These are phyloP conservation scores for Poa annua DNA, from an alignment of 176 grass and related monocot genomes.

Conservation along the genomic window DNA sequence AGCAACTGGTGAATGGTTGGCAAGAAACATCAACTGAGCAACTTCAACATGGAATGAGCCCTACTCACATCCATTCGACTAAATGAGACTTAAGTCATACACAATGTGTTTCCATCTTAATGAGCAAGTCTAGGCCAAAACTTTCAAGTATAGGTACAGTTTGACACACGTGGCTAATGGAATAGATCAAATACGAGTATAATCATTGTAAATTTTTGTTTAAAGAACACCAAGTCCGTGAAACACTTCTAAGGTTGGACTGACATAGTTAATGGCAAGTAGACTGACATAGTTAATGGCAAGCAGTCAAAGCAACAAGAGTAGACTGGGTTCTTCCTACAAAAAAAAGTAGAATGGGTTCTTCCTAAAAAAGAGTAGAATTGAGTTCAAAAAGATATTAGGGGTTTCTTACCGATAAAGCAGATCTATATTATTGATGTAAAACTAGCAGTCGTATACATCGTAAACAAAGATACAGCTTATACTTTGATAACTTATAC, in stretches of 20 bases:
- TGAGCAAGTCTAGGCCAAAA: slow-evolving; percentile 12
- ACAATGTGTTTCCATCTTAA: slow-evolving; percentile 13
- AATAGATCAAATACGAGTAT: not conserved
- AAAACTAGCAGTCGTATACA: not conserved
- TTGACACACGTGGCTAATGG: slow-evolving; percentile 15
- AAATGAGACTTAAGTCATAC: slow-evolving; percentile 19
- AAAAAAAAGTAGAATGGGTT: not conserved
- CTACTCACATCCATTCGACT: slow-evolving; percentile 20
- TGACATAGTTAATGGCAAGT: not conserved
- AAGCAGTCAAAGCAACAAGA: slow-evolving; percentile 4
- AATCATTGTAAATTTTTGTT: slow-evolving; percentile 13
- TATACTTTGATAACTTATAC: slow-evolving; percentile 4
- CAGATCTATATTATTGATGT: not conserved
- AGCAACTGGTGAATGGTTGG: slow-evolving; percentile 29
- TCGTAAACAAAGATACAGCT: slow-evolving; percentile 1
- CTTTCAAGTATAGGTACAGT: not conserved
- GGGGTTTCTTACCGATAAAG: not conserved
- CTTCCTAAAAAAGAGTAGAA: not conserved
- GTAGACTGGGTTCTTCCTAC: not conserved
- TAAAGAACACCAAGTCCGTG: slow-evolving; percentile 2
- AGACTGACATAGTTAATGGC: not conserved
- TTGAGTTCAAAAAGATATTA: slow-evolving; percentile 14
- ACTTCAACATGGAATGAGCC: not conserved
- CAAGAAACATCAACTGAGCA: slow-evolving; percentile 24
- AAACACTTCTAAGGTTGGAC: not conserved